phyloP scores from a whole-genome alignment of 148 eudicot genomes.

The Arbutus unedo region DNA sequence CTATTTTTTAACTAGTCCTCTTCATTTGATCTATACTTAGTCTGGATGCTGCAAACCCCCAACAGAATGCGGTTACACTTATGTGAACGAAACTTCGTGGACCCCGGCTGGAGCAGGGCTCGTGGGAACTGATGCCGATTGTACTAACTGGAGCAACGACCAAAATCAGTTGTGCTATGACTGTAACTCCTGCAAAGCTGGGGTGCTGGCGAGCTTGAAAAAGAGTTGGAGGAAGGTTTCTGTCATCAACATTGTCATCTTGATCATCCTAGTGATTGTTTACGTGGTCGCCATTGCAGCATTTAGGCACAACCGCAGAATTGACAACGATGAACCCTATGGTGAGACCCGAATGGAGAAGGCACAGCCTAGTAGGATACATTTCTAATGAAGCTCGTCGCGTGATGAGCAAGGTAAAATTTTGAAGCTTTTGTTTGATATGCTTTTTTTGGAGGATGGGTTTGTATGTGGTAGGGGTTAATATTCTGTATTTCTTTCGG shows the following conservation, averaged over 20 bases:
- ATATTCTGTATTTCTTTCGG: background rate
- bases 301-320: slow-evolving; percentile 76
- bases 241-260: slow-evolving; percentile 64
- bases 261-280: slow-evolving; percentile 72
- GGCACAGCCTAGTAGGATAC: slow-evolving; percentile 64
- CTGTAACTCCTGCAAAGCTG: slow-evolving; percentile 88
- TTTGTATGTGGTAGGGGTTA: background rate
- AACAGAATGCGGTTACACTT: slow-evolving; percentile 69
- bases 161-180: slow-evolving; percentile 64
- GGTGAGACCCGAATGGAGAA: slow-evolving; percentile 93
- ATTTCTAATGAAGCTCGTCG: slow-evolving; percentile 30
- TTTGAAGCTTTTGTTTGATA: background rate
- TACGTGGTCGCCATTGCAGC: slow-evolving; percentile 75
- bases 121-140: slow-evolving; percentile 42
- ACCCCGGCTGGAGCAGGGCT: slow-evolving; percentile 38
- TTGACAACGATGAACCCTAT: slow-evolving; percentile 76
- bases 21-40: slow-evolving; percentile 27
- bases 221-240: slow-evolving; percentile 96
- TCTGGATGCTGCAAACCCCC: slow-evolving; percentile 99
- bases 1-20: background rate
- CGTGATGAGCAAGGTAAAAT: too few relatives aligned
- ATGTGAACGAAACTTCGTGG: slow-evolving; percentile 78
- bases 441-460: background rate
- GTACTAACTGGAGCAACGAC: slow-evolving; percentile 68
- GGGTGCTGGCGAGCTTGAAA: slow-evolving; percentile 79